Evolutionary conservation across 2,329 filamentous ascomycete species (phyloP).

Genomic region (Fusarium continuum): DNA sequence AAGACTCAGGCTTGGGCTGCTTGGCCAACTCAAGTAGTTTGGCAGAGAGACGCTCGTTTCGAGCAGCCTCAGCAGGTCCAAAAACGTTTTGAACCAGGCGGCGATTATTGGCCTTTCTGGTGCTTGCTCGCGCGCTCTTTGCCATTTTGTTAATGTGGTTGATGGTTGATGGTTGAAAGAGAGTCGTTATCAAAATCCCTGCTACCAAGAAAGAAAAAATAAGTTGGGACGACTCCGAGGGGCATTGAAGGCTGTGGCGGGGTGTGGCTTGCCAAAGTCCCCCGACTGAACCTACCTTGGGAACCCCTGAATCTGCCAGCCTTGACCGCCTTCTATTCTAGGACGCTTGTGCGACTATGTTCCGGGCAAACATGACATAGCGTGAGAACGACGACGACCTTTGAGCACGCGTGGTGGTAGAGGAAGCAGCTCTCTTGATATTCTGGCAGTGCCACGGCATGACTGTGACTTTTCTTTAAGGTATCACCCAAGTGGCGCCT

Average conservation of each 20-base stretch:
- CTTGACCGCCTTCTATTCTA: constrained; percentile 39
- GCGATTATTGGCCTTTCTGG: constrained; percentile 83
- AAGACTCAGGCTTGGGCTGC: constrained; percentile 73
- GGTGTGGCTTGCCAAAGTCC: constrained; percentile 21
- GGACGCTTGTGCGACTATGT: constrained; percentile 10
- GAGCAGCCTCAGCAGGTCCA: constrained; percentile 80
- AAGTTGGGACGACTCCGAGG: constrained; percentile 9
- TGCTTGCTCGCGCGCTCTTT: constrained; percentile 82
- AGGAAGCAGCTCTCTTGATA: constrained; percentile 21
- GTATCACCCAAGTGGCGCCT: not conserved
- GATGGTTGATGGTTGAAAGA: constrained; percentile 12
- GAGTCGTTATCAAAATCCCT: constrained; percentile 28
- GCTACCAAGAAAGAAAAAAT: constrained; percentile 42
- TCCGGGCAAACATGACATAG: constrained; percentile 41
- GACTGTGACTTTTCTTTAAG: not conserved
- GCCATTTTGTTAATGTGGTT: constrained; percentile 70
- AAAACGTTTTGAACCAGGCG: constrained; percentile 84
- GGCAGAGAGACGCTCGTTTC: constrained; percentile 83
- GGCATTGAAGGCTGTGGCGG: constrained; percentile 27
- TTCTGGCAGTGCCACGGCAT: not conserved
- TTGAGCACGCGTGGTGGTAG: constrained; percentile 27
- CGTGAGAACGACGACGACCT: constrained; percentile 24
- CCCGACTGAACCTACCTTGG: not conserved
- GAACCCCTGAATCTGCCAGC: constrained; percentile 24
- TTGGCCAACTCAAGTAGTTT: constrained; percentile 84